Evolutionary conservation across 257 asterid genomes (phyloP), one percentile per base, ranked within the genome.

Genomic region (Avicennia marina): DNA sequence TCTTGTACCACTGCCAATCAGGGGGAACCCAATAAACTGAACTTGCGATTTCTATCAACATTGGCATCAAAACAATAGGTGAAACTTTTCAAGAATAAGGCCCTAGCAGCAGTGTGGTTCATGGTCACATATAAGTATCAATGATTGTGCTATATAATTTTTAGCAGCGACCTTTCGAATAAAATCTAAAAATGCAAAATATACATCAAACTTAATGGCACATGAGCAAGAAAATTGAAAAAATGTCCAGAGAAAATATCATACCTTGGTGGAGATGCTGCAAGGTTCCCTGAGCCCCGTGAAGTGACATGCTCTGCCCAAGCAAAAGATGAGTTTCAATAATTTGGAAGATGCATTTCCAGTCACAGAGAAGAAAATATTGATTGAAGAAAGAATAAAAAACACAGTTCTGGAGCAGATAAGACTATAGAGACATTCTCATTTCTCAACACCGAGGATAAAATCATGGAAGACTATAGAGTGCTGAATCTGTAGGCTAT

Each of bases 221-320:
- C 0, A 42, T 25, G 69, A 22, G 11, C n/a, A 24, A 42, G 60
- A 52, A 32, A 1, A 2, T 6, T 2, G 18, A 15, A 10, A 36
- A 60, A 49, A 26, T 18, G 44, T 21, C 36, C 24, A 53, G 70
- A 15, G 6, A 63, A 33, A 57, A 47, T 41, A 32, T 42, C 57
- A 59, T 74, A 79, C 95, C 94, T 81, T 54, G 83, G 82, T 29
- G 95, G 82, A 72, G 98, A 81, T 44, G 72, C 39, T 31, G 72
- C 70, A 54, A 16, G 84, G 31, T 66, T 66, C 52, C 77, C 68
- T 34, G 84, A 74, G 47, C 51, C 72, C 44, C 41, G 12, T 34
- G 41, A 34, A 34, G 11, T 10, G 7, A 54, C 65, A 57, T 53
- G 72, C 54, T 66, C 95, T 78, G 79, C 66, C 66, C 66, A 75